Evolutionary conservation across 345 rosid genomes (phyloP), one percentile per base, ranked within the genome.

Genomic region (Eucalyptus erythrocorys): DNA sequence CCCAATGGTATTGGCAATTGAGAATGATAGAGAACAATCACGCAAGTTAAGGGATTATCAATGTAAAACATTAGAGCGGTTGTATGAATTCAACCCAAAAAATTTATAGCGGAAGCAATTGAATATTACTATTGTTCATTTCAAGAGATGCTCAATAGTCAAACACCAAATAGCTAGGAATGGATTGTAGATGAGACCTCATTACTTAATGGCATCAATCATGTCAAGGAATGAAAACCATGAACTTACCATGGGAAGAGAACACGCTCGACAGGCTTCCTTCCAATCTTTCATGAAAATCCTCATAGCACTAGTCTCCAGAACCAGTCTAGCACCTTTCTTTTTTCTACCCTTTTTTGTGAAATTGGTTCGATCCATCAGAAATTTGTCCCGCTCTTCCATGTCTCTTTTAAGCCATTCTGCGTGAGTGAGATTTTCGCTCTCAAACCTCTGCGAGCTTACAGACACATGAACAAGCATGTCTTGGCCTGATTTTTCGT

Each of bases 211-310:
- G 14, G 82, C 47, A 76, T 37, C 43, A 22, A 64, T 14, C 10
- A 76, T 21, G 27, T 76, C 47, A 32, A 51, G 82, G 50, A 40
- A 64, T 9, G 16, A 87, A 47, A 90, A 48, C 89, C 85, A 57
- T 66, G 82, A 88, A 90, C 43, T 86, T 93, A 96, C 99, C 93
- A 91, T 92, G 43, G 88, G 76, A 64, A 92, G 87, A 89, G 93
- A 81, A 79, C 90, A 88, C 86, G 92, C 95, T 91, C 91, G 92
- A 90, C 97, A 97, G 16, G 93, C 90, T 80, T 93, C 96, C 92
- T 95, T 96, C 99, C 98, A 97, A 22, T 92, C 92, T 89, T 96
- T 91, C 90, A 95, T 92, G 91, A 97, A 97, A 85, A 71, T 89
- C 51, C 90, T 93, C 89, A 95, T 88, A 59, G 88, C 90, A 89